Evolutionary conservation across 108 stramenopile genomes (phyloP).

Genomic region (Chaetoceros muelleri): DNA sequence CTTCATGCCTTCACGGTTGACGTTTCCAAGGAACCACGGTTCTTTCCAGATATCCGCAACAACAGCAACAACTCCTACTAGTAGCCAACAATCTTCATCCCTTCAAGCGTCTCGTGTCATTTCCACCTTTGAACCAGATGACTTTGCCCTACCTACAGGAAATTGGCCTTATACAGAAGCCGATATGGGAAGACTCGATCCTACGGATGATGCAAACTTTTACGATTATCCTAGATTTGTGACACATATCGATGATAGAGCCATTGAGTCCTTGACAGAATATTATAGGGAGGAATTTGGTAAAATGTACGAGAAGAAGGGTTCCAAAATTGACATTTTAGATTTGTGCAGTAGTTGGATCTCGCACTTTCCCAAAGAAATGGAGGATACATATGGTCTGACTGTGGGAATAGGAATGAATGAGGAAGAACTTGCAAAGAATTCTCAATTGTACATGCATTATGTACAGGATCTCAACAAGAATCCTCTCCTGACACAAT

Average conservation of each 20-base stretch:
- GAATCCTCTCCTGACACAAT: conserved; percentile 31
- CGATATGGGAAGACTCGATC: conserved; percentile 53
- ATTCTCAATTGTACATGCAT: conserved; percentile 44
- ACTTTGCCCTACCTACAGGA: conserved; percentile 38
- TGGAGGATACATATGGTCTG: conserved; percentile 18
- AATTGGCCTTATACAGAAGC: conserved; percentile 43
- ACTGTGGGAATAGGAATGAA: conserved; percentile 74
- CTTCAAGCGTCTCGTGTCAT: conserved; percentile 24
- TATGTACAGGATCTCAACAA: conserved; percentile 53
- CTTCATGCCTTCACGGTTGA: no score
- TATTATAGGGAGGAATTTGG: conserved; percentile 43
- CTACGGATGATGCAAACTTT: conserved; percentile 42
- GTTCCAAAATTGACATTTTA: conserved; percentile 30
- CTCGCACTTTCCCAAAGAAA: conserved; percentile 38
- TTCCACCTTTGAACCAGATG: conserved; percentile 40
- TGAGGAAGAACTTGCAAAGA: conserved; percentile 41
- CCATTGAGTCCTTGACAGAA: conserved; percentile 36
- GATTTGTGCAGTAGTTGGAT: conserved; percentile 75
- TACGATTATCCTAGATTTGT: conserved; percentile 59
- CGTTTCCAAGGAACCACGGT: no score
- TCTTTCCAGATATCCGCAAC: no score
- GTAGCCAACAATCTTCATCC: no score
- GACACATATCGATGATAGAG: conserved; percentile 66
- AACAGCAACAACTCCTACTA: no score
- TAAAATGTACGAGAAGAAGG: conserved; percentile 8